Base-by-base conservation (phyloP, 768 basidiomycete genomes). In the Amanita exitialis region DNA sequence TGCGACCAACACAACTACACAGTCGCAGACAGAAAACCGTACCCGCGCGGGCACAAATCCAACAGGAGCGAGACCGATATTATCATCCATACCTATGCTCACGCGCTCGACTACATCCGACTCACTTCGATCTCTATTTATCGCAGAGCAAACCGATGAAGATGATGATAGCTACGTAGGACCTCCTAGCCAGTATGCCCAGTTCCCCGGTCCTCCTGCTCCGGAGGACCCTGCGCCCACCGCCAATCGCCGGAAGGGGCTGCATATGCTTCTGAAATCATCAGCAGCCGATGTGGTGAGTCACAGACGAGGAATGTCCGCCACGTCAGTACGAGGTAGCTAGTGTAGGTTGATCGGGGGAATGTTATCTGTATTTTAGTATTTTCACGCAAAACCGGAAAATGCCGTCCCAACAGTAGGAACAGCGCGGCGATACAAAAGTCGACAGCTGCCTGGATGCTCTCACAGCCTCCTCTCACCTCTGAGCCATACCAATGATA, bases 1-100 rank as follows among this genome's bases (percentile, higher is more conserved):
- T 58, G 56, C 65, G 39, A 49, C 62, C 50, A 53, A 63, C 53
- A 61, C 67, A 42, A 44, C 61, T 57, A 58, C 43, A 51, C 66
- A 57, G 55, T 64, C 56, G 13, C 69, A 66, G 27, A 72, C 72
- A 30, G 75, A 73, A 57, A 76, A 71, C 45, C 74, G 85, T 55
- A 75, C 66, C 63, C 78, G 86, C 53, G 72, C 85, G 3, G 86
- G 86, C 18, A 87, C 84, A 10, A 83, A 75, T 58, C 82, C 86
- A 8, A 72, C 71, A 18, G 65, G 69, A 36, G 58, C 68, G 30
- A 73, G 75, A 37, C 69, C 75, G 49, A 67, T 66, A 3, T 64
- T 69, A 32, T 59, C 70, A 15, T 61, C 71, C n/a, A 67, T 74
- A 48, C 74, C 71, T 52, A 67, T 68, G 54, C 74, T 75, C 52